Percentiles rank a stretch among this genome's conserved stretches.
Conservation (phyloP, 495 filamentous ascomycete species). For the Hypoxylon subgilvum region DNA sequence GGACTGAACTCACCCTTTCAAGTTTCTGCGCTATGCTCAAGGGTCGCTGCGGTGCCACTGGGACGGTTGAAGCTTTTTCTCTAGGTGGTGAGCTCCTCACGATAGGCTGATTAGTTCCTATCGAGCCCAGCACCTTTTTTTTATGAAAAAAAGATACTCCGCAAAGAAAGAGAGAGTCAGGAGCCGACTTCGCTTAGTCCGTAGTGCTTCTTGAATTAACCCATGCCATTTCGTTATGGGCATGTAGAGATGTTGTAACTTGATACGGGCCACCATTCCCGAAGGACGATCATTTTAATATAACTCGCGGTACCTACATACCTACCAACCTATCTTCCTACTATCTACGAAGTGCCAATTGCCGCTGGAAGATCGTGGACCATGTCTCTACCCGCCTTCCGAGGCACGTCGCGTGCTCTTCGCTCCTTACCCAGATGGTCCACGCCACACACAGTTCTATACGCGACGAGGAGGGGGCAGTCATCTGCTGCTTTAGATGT, state of each 20-base stretch:
- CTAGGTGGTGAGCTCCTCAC: conserved; percentile 26
- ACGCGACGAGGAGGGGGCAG: conserved; percentile 49
- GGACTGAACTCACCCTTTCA: no score
- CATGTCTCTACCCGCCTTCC: conserved; percentile 32
- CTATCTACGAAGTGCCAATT: neutral
- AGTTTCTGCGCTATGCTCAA: no score
- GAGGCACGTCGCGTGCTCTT: conserved; percentile 40
- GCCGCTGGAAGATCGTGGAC: neutral
- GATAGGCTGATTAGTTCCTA: conserved; percentile 25
- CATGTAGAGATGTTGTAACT: conserved; percentile 11
- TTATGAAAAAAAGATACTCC: conserved; percentile 16
- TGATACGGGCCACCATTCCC: neutral
- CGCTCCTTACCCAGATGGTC: conserved; percentile 25
- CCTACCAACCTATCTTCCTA: neutral
- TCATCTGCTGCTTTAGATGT: conserved; percentile 60
- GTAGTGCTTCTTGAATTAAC: no score
- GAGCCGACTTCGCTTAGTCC: conserved; percentile 23
- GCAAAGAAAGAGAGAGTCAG: conserved; percentile 7
- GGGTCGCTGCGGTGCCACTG: no score
- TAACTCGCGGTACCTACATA: neutral
- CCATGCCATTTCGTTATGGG: conserved; percentile 13
- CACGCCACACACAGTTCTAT: conserved; percentile 29
- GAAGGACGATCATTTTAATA: conserved; percentile 1
- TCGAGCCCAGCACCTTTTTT: conserved; percentile 14
- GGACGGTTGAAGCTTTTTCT: conserved; percentile 19